phyloP scores from a whole-genome alignment of 2,329 filamentous ascomycete species.

The Arthrobotrys musiformis region DNA sequence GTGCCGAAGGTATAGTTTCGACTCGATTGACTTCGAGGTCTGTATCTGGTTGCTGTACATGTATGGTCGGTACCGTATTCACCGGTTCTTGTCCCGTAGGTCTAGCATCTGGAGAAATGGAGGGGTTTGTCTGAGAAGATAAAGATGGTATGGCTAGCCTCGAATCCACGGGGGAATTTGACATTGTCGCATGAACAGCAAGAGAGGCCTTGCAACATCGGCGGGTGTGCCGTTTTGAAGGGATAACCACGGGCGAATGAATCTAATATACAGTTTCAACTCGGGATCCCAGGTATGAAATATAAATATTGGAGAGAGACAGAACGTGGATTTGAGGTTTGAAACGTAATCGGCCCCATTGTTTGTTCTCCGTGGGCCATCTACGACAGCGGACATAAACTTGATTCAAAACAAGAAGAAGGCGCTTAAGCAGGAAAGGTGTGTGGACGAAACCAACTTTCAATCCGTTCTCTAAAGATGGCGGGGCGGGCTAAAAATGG shows the following conservation, averaged over 20 bases:
- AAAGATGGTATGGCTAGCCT: slow-evolving; percentile 8
- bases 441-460: slow-evolving; percentile 34
- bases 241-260: slow-evolving; percentile 10
- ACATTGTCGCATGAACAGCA: slow-evolving; percentile 39
- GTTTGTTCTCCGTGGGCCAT: slow-evolving; percentile 2
- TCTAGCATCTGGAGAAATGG: neutral
- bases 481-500: slow-evolving; percentile 30
- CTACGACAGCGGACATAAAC: slow-evolving; percentile 13
- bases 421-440: slow-evolving; percentile 40
- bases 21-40: slow-evolving; percentile 17
- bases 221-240: slow-evolving; percentile 32
- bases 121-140: neutral
- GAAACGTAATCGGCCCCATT: slow-evolving; percentile 27
- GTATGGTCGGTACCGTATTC: slow-evolving; percentile 1
- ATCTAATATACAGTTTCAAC: slow-evolving; percentile 27
- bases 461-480: slow-evolving; percentile 8
- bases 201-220: slow-evolving; percentile 20
- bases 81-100: neutral
- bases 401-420: slow-evolving; percentile 22
- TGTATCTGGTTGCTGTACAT: slow-evolving; percentile 2
- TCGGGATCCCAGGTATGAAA: slow-evolving; percentile 10
- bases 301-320: slow-evolving; percentile 29
- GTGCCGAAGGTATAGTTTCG: slow-evolving; percentile 36
- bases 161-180: slow-evolving; percentile 27
- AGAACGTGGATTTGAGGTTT: neutral